Evolutionary conservation across 495 filamentous ascomycete species (phyloP), one percentile per base, ranked within the genome.

Genomic region (Penicillium nucicola): DNA sequence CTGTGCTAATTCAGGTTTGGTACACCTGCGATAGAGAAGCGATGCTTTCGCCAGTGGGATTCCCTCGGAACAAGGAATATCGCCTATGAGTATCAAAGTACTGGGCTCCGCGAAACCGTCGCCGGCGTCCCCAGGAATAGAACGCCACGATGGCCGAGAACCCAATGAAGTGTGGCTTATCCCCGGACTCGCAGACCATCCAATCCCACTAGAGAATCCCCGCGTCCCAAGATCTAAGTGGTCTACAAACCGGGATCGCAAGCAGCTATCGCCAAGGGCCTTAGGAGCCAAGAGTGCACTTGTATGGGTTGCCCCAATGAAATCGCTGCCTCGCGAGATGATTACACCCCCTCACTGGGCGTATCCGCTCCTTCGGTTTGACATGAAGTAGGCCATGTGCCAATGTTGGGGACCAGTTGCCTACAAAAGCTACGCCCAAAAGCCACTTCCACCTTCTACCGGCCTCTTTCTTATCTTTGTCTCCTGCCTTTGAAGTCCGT

Each of bases 261-360:
- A 43, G 22, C 48, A 49, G 40, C 37, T 52, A 32, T 45, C 45
- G 22, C 18, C 12, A 37, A 22, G 15, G 50, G 40, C 38, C 19
- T 42, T 20, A 56, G 13, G 39, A 54, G 60, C 56, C 60, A 57
- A 57, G 60, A 39, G 54, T 49, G 17, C 22, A 44, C 15, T 14
- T 32, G 12, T 15, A 25, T 30, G 18, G 22, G 9, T 30, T 45
- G 39, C 56, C 52, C 56, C 60, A 56, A 62, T 62, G 50, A 59
- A 19, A 53, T 50, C 32, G 32, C 52, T 25, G 38, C 23, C 33
- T 20, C 48, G 41, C 19, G 28, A 42, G 32, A 33, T 37, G 40
- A 58, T 42, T 40, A 52, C 20, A 18, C 55, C 53, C 53, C 56
- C 52, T 52, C 50, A 39, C 37, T 45, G 23, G 38, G 15, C n/a